Evolutionary conservation across 2,329 filamentous ascomycete genomes (phyloP).

Genomic region (Sarocladium strictum): DNA sequence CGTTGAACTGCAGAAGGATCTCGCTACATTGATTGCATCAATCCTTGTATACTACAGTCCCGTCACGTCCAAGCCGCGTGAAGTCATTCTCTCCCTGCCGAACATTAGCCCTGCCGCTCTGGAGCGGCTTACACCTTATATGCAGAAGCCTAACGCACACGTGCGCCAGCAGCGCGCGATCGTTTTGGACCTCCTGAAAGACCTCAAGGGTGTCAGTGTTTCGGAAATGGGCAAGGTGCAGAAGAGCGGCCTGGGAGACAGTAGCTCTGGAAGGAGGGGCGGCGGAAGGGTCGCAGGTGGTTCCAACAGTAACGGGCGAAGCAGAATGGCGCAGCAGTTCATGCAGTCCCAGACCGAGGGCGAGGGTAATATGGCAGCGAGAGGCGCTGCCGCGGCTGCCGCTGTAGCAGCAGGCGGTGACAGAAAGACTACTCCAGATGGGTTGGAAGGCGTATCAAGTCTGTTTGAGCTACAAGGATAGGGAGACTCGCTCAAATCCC

Average conservation of each 20-base stretch:
- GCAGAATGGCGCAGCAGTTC: constrained; percentile 59
- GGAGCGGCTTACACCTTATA: constrained; percentile 54
- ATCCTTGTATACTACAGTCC: constrained; percentile 74
- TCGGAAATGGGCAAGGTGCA: constrained; percentile 85
- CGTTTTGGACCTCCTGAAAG: constrained; percentile 77
- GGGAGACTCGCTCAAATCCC: no score
- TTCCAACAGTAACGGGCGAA: constrained; percentile 44
- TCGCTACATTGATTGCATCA: constrained; percentile 79
- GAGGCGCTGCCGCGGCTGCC: constrained; percentile 27
- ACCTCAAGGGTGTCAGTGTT: constrained; percentile 84
- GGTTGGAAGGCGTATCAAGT: constrained; percentile 48
- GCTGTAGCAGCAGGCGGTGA: constrained; percentile 19
- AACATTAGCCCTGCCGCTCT: constrained; percentile 67
- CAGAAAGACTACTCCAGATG: constrained; percentile 40
- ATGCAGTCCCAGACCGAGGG: constrained; percentile 30
- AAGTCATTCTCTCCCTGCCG: constrained; percentile 74
- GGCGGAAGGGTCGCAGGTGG: constrained; percentile 50
- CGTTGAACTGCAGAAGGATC: constrained; percentile 89
- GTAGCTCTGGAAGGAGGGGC: constrained; percentile 31
- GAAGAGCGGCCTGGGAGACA: constrained; percentile 39
- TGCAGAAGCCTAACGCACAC: constrained; percentile 51
- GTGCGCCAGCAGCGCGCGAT: constrained; percentile 75
- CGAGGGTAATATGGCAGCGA: constrained; percentile 22
- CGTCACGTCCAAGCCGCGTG: constrained; percentile 62
- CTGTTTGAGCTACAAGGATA: constrained; percentile 36